Base-by-base conservation (phyloP, 768 basidiomycete species). In the Boletus huronensis region DNA sequence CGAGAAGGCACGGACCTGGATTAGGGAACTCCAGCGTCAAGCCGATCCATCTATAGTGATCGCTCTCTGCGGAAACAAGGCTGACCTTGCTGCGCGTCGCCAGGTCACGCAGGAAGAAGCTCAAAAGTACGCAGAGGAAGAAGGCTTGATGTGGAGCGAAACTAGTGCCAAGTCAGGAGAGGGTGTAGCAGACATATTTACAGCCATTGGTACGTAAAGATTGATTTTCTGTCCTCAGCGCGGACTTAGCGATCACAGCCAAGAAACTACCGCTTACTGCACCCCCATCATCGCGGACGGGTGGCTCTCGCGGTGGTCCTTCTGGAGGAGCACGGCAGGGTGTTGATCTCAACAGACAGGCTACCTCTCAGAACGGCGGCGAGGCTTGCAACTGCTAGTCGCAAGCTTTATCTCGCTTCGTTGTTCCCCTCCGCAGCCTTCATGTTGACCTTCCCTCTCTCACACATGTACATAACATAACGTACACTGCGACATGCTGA, bases 1-100 rank as follows among this genome's bases (percentile, higher is more conserved):
- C 58, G 92, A 96, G 76, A 97, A 96, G 74, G 96, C 96, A 28
- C 88, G 89, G 62, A 86, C 87, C 59, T 98, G 96, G 96, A 95
- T 98, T 68, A 82, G 90, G 48, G 95, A 98, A 72, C 84, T 98
- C 3, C 94, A 97, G 68, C 92, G 95, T 51, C 95, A 98, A 75
- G 96, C 95, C 53, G 96, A 98, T 70, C 95, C 96, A 7, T 90
- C 88, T 41, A 98, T 97, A 77, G 84, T 96, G 64, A 96, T 98
- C 70, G 90, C 93, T 38, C 84, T 98, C 34, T 96, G 93, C 55
- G 96, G 96, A 45, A 98, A 98, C 80, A 98, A 98, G 75, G 74
- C 85, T 28, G 96, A 98, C 73, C 77, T 98, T 25, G 78, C 84
- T 38, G 88, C 87, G 9, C 86, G 90, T 58, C 84, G 92, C 63